Evolutionary conservation across 768 basidiomycete genomes (phyloP).

Genomic region (Hysterangium stoloniferum): DNA sequence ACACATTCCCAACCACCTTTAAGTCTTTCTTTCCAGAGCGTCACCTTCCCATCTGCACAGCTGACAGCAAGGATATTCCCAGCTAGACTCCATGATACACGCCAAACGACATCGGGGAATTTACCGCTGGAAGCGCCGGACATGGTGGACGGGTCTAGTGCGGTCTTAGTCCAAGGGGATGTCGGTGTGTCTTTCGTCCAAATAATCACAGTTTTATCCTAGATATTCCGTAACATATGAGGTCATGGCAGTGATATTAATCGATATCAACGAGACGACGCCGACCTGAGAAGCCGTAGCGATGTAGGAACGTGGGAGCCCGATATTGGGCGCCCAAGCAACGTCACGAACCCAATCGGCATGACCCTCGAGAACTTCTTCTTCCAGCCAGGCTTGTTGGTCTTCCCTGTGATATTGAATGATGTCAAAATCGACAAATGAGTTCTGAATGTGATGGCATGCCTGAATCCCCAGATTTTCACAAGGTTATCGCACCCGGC

Average conservation of each 20-base stretch:
- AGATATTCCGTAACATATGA: not conserved
- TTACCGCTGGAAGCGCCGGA: constrained; percentile 51
- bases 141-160: constrained; percentile 63
- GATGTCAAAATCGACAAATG: no score
- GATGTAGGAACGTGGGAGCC: constrained; percentile 88
- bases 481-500: constrained; percentile 93
- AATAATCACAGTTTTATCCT: constrained; percentile 82
- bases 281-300: constrained; percentile 87
- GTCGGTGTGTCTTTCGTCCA: constrained; percentile 82
- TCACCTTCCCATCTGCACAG: constrained; percentile 97
- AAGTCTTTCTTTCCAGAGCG: constrained; percentile 96
- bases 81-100: constrained; percentile 96
- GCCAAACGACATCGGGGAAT: constrained; percentile 97
- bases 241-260: not conserved
- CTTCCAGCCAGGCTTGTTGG: constrained; percentile 17
- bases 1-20: constrained; percentile 96
- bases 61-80: constrained; percentile 95
- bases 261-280: not conserved
- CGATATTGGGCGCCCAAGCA: constrained; percentile 98
- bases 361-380: constrained; percentile 39
- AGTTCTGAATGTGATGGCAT: no score
- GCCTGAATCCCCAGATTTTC: constrained; percentile 12
- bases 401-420: constrained; percentile 64
- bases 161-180: constrained; percentile 70
- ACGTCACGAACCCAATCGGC: constrained; percentile 12